Conservation (phyloP, 192 early-diverging fungal species). For the Endogone sp. region DNA sequence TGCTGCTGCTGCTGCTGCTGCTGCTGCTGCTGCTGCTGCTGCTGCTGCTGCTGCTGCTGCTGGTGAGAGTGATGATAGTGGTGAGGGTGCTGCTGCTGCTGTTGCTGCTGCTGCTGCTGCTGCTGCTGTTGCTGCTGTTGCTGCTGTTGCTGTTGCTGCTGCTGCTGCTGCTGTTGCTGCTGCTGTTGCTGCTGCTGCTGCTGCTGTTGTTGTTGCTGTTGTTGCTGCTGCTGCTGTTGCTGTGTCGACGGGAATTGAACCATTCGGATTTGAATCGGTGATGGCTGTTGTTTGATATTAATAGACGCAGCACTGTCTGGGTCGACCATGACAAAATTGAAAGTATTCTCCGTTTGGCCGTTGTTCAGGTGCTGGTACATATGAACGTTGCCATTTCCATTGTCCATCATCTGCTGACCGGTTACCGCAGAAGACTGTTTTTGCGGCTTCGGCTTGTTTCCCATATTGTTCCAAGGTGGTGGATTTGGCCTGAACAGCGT, state of each 20-base stretch:
- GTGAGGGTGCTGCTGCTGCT: not conserved
- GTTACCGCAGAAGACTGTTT: too few relatives aligned
- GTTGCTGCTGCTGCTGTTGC: not conserved
- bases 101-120: not conserved
- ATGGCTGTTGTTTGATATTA: not conserved
- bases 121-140: not conserved
- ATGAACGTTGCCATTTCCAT: too few relatives aligned
- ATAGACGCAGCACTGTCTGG: too few relatives aligned
- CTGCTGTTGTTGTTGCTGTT: not conserved
- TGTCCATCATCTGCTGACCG: too few relatives aligned
- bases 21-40: not conserved
- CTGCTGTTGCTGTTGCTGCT: not conserved
- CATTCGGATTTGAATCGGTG: not conserved
- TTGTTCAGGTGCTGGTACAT: too few relatives aligned
- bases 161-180: not conserved
- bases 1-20: not conserved
- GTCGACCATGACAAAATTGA: too few relatives aligned
- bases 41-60: not conserved
- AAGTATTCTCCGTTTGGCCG: too few relatives aligned
- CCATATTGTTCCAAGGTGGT: not conserved
- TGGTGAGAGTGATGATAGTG: too few relatives aligned
- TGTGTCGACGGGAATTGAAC: not conserved
- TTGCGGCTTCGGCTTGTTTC: too few relatives aligned
- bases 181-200: not conserved
- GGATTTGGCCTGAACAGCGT: not conserved